These are phyloP conservation scores for Penicillium hesseltinei DNA, from an alignment of 2,329 filamentous ascomycete genomes.

Conservation along the genomic window DNA sequence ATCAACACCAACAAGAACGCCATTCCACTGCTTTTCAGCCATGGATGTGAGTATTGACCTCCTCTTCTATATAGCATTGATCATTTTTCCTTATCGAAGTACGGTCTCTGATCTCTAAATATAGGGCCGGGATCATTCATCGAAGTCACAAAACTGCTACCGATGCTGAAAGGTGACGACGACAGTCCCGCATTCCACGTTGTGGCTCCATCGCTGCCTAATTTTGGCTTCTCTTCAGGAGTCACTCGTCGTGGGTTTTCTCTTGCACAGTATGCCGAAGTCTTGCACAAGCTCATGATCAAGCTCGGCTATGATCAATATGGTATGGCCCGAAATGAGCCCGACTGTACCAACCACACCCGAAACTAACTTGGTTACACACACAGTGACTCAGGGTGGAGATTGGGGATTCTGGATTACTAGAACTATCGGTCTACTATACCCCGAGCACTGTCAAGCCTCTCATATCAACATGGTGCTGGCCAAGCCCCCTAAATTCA, in stretches of 20 bases:
- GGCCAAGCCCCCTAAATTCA: slow-evolving; percentile 49
- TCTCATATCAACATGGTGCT: slow-evolving; percentile 62
- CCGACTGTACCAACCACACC: background rate
- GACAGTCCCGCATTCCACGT: slow-evolving; percentile 51
- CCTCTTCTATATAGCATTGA: background rate
- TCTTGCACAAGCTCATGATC: slow-evolving; percentile 66
- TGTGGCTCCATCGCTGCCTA: slow-evolving; percentile 55
- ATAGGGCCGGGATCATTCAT: slow-evolving; percentile 64
- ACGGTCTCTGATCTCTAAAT: background rate
- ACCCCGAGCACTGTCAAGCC: slow-evolving; percentile 58
- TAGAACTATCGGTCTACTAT: slow-evolving; percentile 58
- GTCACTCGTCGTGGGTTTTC: slow-evolving; percentile 51
- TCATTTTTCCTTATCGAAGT: background rate
- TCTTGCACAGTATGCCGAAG: slow-evolving; percentile 62
- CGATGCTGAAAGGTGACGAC: slow-evolving; percentile 40
- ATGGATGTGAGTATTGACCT: slow-evolving; percentile 56
- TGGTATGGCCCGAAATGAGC: slow-evolving; percentile 27
- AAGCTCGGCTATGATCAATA: slow-evolving; percentile 65
- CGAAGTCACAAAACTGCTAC: slow-evolving; percentile 50
- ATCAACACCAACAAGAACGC: slow-evolving; percentile 51
- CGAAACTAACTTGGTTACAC: background rate
- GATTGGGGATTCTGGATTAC: slow-evolving; percentile 69
- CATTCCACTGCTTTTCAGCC: slow-evolving; percentile 66
- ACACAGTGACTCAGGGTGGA: slow-evolving; percentile 57
- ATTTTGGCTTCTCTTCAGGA: slow-evolving; percentile 55